Evolutionary conservation across 176 grass and related monocot species (phyloP).

Genomic region (Cenchrus purpureus): DNA sequence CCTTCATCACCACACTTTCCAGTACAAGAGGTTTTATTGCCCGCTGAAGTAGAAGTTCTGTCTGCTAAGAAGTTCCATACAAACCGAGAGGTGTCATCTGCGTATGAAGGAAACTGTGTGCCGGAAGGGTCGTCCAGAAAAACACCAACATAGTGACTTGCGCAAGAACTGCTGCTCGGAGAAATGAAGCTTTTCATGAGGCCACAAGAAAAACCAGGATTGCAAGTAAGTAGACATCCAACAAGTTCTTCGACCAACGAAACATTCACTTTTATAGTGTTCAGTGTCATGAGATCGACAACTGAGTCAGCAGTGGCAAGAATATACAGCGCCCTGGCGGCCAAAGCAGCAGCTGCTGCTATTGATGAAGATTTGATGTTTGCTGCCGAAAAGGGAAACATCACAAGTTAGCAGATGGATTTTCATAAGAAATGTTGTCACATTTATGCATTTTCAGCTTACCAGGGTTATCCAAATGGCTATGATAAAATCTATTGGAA

Average conservation of each 20-base stretch:
- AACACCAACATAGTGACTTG: slow-evolving; percentile 97
- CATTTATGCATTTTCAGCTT: slow-evolving; percentile 39
- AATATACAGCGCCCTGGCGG: slow-evolving; percentile 79
- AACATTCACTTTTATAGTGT: slow-evolving; percentile 87
- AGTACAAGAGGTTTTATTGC: slow-evolving; percentile 63
- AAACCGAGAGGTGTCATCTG: slow-evolving; percentile 92
- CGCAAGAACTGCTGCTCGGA: slow-evolving; percentile 64
- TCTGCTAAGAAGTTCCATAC: slow-evolving; percentile 93
- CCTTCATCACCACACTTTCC: slow-evolving; percentile 60
- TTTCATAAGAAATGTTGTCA: slow-evolving; percentile 18
- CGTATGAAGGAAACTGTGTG: slow-evolving; percentile 62
- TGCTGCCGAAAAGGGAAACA: slow-evolving; percentile 46
- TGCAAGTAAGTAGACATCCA: slow-evolving; percentile 81
- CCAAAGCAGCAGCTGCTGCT: slow-evolving; percentile 76
- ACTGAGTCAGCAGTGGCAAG: slow-evolving; percentile 66
- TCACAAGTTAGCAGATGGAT: slow-evolving; percentile 15
- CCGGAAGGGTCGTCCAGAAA: slow-evolving; percentile 65
- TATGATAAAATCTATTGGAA: slow-evolving; percentile 86
- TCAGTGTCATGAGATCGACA: slow-evolving; percentile 76
- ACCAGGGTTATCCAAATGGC: slow-evolving; percentile 79
- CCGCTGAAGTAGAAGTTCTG: slow-evolving; percentile 48
- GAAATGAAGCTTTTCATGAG: slow-evolving; percentile 73
- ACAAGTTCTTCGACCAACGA: slow-evolving; percentile 79
- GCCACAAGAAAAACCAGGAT: slow-evolving; percentile 86
- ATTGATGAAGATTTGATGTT: slow-evolving; percentile 91